Conservation (phyloP, 176 grass and related monocot genomes). For the Urochloa ruziziensis region DNA sequence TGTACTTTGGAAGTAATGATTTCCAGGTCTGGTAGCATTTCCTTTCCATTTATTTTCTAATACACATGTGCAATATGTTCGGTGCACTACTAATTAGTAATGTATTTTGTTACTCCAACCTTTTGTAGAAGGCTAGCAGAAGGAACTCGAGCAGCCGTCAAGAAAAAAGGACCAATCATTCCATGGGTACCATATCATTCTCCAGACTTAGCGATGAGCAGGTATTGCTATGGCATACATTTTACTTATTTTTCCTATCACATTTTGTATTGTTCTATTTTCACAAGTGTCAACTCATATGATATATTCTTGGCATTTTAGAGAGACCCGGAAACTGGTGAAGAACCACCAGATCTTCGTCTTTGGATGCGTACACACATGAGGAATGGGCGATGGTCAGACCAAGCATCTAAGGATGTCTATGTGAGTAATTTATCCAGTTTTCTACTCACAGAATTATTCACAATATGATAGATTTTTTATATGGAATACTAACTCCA, state of each 20-base stretch:
- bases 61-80: no score
- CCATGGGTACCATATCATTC: not conserved
- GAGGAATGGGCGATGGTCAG: not conserved
- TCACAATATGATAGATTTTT: not conserved
- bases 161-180: not conserved
- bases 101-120: not conserved
- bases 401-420: not conserved
- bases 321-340: not conserved
- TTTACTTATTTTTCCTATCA: not conserved
- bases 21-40: not conserved
- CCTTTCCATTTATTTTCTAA: not conserved
- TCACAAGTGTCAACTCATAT: not conserved
- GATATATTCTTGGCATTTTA: not conserved
- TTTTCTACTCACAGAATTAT: no score
- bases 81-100: not conserved
- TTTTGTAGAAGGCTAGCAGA: not conserved
- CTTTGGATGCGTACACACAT: not conserved
- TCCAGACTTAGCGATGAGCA: not conserved
- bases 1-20: not conserved
- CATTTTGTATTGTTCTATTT: not conserved
- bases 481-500: no score
- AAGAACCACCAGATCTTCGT: not conserved
- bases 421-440: not conserved
- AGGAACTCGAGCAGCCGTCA: not conserved
- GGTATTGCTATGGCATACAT: not conserved